Conservation (phyloP, 352 stramenopile species). For the Globisporangium acanthophoron region DNA sequence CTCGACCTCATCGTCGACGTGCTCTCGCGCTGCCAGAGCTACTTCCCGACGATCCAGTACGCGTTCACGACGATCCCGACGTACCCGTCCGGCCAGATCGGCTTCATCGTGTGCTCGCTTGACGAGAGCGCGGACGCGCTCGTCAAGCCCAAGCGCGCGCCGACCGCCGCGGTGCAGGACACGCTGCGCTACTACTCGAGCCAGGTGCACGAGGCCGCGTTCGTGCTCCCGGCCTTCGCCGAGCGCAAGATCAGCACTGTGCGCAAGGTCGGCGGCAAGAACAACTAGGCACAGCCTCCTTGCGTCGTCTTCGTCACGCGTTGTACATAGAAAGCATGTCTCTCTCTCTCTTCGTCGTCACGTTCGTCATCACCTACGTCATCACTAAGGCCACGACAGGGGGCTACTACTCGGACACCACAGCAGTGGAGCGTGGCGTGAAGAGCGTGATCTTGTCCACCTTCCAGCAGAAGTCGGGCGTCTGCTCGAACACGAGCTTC, state of each 20-base stretch:
- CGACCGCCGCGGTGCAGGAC: slow-evolving; percentile 49
- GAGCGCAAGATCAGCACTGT: slow-evolving; percentile 77
- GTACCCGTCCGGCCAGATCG: slow-evolving; percentile 99
- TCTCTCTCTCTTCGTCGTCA: neutral
- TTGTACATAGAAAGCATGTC: neutral
- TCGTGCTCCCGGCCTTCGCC: slow-evolving; percentile 95
- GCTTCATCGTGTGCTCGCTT: slow-evolving; percentile 93
- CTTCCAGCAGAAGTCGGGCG: slow-evolving; percentile 76
- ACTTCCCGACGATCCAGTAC: slow-evolving; percentile 97
- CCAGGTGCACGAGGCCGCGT: slow-evolving; percentile 93
- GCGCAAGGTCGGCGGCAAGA: slow-evolving; percentile 38
- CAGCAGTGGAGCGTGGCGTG: slow-evolving; percentile 9
- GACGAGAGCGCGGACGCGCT: slow-evolving; percentile 54
- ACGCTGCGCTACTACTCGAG: slow-evolving; percentile 93
- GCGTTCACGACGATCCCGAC: slow-evolving; percentile 98
- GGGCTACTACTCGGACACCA: neutral
- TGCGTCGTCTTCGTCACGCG: neutral
- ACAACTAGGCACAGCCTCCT: slow-evolving; percentile 3
- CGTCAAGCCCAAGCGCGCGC: slow-evolving; percentile 63
- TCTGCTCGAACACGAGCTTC: slow-evolving; percentile 68
- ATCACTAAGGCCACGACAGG: too few species aligned
- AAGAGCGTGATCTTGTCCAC: slow-evolving; percentile 81
- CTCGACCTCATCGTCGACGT: slow-evolving; percentile 96
- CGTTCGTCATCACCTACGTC: too few species aligned
- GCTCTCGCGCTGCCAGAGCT: slow-evolving; percentile 81